These are phyloP conservation scores for Cryptococcus sp. DNA, from an alignment of 1,284 basidiomycete species.

Conservation along the genomic window DNA sequence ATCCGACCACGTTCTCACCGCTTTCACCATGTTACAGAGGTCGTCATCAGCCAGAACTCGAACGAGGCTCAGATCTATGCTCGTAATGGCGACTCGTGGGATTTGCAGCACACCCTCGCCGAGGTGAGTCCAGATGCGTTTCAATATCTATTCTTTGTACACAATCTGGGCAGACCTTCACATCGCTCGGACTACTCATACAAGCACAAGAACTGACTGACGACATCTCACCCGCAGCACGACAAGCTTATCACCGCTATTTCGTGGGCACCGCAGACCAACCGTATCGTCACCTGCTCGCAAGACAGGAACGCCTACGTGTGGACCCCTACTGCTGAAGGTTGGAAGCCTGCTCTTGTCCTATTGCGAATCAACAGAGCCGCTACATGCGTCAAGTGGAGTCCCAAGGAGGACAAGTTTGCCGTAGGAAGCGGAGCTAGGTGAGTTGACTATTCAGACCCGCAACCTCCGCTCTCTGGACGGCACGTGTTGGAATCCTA, in stretches of 20 bases:
- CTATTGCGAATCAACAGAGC: conserved; percentile 92
- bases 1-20: background rate
- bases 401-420: conserved; percentile 97
- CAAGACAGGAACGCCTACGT: conserved; percentile 99
- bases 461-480: background rate
- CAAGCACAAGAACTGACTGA: background rate
- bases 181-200: background rate
- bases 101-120: conserved; percentile 72
- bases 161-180: no score
- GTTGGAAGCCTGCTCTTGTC: conserved; percentile 98
- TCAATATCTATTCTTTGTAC: no score
- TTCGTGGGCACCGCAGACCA: conserved; percentile 96
- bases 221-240: conserved; percentile 62
- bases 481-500: background rate
- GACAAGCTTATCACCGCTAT: conserved; percentile 98
- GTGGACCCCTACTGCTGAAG: conserved; percentile 80
- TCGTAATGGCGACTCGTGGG: conserved; percentile 68
- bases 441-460: conserved; percentile 53
- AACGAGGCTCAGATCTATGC: conserved; percentile 84
- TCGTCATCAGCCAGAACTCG: conserved; percentile 88
- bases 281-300: conserved; percentile 96
- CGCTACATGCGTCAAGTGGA: conserved; percentile 94
- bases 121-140: no score
- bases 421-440: conserved; percentile 95
- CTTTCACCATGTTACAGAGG: conserved; percentile 59